Conservation (phyloP, 1,284 basidiomycete genomes). For the Retiboletus fuscus region DNA sequence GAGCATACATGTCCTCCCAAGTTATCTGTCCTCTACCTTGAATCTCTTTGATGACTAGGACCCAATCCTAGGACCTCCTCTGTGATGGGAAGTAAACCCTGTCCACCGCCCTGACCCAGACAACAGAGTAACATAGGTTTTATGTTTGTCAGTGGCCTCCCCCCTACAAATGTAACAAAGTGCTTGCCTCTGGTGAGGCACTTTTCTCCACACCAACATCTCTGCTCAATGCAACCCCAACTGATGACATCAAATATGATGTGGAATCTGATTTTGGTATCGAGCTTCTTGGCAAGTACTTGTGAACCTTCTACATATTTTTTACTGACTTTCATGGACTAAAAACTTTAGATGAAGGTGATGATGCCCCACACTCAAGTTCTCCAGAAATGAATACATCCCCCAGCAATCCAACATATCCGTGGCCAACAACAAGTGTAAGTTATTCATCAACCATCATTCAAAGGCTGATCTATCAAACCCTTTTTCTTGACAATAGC, state of each 20-base stretch:
- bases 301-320: too few relatives aligned
- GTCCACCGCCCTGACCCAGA: too few relatives aligned
- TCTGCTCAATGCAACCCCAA: background rate
- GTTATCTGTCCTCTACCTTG: too few relatives aligned
- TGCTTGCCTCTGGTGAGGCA: background rate
- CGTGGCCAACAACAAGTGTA: constrained; percentile 10
- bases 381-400: background rate
- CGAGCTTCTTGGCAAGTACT: background rate
- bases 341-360: background rate
- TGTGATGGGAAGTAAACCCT: too few relatives aligned
- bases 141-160: too few relatives aligned
- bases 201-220: constrained; percentile 4
- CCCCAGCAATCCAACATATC: constrained; percentile 5
- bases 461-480: background rate
- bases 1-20: too few relatives aligned
- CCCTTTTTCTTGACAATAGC: background rate
- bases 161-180: too few relatives aligned
- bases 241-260: background rate
- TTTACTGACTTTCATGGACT: background rate
- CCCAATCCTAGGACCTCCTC: too few relatives aligned
- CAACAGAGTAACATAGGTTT: too few relatives aligned
- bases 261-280: background rate
- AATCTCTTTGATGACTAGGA: too few relatives aligned
- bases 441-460: background rate
- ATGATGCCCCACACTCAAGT: background rate